A percentile compares a stretch with the other conserved stretches of the same genome.
These are phyloP conservation scores for Aspergillus ochraceus DNA, from an alignment of 2,329 filamentous ascomycete species.

Conservation along the genomic window DNA sequence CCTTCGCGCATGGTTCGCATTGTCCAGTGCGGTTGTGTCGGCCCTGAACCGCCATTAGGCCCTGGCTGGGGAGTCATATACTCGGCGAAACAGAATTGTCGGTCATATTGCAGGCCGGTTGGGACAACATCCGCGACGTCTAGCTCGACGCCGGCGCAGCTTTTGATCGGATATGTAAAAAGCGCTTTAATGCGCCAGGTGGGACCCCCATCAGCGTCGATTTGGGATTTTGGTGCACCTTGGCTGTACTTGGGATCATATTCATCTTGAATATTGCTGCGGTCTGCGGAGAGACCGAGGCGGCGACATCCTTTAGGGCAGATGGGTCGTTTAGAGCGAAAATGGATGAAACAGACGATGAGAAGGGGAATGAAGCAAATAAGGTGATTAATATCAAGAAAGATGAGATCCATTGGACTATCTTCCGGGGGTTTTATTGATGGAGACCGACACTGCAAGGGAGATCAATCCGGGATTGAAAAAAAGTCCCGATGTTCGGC, in stretches of 20 bases:
- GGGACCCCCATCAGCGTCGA: constrained; percentile 35
- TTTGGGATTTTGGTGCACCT: constrained; percentile 29
- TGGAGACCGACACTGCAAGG: not conserved
- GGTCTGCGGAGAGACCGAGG: constrained; percentile 47
- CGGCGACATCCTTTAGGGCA: constrained; percentile 52
- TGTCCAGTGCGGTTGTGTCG: constrained; percentile 29
- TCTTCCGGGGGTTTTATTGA: too few relatives aligned
- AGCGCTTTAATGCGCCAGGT: constrained; percentile 64
- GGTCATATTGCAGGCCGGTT: constrained; percentile 74
- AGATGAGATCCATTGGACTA: not conserved
- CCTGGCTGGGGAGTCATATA: constrained; percentile 37
- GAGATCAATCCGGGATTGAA: not conserved
- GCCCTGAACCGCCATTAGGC: not conserved
- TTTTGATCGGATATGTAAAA: constrained; percentile 81
- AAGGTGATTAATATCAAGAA: not conserved
- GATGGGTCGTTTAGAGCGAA: constrained; percentile 4
- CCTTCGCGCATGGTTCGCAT: constrained; percentile 46
- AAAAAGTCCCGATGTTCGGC: not conserved
- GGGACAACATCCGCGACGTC: constrained; percentile 62
- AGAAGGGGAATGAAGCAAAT: not conserved
- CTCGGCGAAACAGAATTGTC: constrained; percentile 80
- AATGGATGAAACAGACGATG: not conserved
- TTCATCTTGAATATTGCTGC: constrained; percentile 59
- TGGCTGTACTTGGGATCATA: constrained; percentile 52
- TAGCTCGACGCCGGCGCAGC: constrained; percentile 75